Evolutionary conservation across 2,329 filamentous ascomycete species (phyloP).

Genomic region (Colletotrichum limetticola): DNA sequence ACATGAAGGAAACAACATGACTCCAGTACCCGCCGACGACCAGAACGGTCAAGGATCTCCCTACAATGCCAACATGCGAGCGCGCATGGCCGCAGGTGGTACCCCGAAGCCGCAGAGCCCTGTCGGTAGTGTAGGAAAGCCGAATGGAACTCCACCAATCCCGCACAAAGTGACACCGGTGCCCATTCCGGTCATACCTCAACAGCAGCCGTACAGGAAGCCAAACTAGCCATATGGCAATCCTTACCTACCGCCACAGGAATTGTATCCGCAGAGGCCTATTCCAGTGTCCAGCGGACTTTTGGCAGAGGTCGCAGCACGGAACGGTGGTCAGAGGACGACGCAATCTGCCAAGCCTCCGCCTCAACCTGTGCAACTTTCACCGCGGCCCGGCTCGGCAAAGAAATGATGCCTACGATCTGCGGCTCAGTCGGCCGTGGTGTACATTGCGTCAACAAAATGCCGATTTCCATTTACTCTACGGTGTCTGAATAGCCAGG

Average conservation of each 20-base stretch:
- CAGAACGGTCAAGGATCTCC: conserved; percentile 43
- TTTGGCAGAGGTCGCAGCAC: background rate
- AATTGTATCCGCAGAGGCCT: background rate
- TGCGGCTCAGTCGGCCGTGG: background rate
- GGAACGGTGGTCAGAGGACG: background rate
- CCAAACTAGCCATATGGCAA: conserved; percentile 17
- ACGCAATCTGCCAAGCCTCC: background rate
- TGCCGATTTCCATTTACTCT: background rate
- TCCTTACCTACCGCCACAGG: background rate
- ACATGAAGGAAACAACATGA: conserved; percentile 49
- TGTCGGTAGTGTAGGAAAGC: conserved; percentile 20
- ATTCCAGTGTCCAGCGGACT: background rate
- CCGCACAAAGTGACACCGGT: conserved; percentile 57
- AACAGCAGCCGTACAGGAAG: conserved; percentile 42
- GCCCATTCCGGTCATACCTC: conserved; percentile 54
- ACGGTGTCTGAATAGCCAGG: conserved; percentile 27
- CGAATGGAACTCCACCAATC: conserved; percentile 48
- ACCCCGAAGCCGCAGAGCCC: conserved; percentile 48
- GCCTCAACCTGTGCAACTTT: background rate
- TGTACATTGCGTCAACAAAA: background rate
- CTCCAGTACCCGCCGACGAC: conserved; percentile 49
- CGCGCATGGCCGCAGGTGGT: conserved; percentile 48
- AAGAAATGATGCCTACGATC: background rate
- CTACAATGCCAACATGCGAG: conserved; percentile 48
- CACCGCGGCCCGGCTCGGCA: background rate